These are phyloP conservation scores for Lagerstroemia speciosa DNA, from an alignment of 345 rosid species.

Conservation along the genomic window DNA sequence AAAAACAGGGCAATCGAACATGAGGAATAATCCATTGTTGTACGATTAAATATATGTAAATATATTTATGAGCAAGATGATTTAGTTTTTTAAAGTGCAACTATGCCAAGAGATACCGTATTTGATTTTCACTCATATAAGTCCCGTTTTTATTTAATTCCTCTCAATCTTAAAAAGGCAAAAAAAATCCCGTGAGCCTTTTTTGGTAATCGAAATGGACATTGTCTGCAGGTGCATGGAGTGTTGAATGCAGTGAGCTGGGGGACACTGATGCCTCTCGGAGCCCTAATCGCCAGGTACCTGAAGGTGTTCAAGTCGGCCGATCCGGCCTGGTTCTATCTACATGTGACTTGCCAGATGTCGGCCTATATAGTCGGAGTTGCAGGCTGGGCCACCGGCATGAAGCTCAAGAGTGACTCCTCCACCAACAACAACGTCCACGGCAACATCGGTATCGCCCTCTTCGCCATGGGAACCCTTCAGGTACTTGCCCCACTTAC, in stretches of 20 bases:
- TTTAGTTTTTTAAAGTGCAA: no score
- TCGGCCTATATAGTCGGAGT: constrained; percentile 20
- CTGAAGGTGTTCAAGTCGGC: constrained; percentile 20
- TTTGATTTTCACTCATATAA: no score
- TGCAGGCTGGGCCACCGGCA: constrained; percentile 22
- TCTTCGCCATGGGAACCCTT: constrained; percentile 17
- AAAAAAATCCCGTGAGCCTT: no score
- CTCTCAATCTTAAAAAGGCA: no score
- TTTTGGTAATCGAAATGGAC: no score
- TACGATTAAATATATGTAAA: no score
- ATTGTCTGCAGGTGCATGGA: constrained; percentile 18
- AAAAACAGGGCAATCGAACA: no score
- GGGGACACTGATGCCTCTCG: constrained; percentile 25
- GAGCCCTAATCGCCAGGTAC: constrained; percentile 26
- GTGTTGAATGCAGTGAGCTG: constrained; percentile 27
- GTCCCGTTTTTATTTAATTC: no score
- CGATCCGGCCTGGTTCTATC: constrained; percentile 27
- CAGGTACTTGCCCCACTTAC: constrained; percentile 9
- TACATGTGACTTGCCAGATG: constrained; percentile 18
- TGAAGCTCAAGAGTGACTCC: constrained; percentile 15
- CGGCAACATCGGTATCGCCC: constrained; percentile 19
- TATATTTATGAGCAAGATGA: no score
- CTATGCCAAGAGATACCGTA: no score
- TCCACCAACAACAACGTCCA: constrained; percentile 6
- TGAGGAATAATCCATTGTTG: no score